phyloP scores from a whole-genome alignment of 345 rosid species.

The Moringa oleifera region DNA sequence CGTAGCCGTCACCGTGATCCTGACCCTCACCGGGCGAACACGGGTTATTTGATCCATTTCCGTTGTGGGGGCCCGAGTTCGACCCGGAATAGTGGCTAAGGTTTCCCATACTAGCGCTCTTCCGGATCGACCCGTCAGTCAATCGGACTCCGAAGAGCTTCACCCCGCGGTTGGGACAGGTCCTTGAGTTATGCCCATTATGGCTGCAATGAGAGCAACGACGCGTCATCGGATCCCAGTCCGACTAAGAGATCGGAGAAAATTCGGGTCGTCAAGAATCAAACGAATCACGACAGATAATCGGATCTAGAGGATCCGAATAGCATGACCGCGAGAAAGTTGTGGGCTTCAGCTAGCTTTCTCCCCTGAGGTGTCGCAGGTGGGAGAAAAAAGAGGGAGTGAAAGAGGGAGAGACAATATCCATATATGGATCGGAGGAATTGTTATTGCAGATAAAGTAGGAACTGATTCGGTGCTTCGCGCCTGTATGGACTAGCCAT shows the following conservation, averaged over 20 bases:
- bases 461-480: slow-evolving; percentile 14
- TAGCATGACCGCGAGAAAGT: slow-evolving; percentile 2
- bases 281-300: background rate
- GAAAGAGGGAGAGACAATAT: slow-evolving; percentile 7
- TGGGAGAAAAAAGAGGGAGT: slow-evolving; percentile 1
- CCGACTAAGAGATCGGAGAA: slow-evolving; percentile 14
- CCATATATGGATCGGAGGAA: slow-evolving; percentile 8
- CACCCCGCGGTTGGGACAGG: slow-evolving; percentile 94
- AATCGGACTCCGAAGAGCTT: slow-evolving; percentile 92
- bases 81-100: slow-evolving; percentile 66
- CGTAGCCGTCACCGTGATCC: slow-evolving; percentile 87
- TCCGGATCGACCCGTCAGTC: slow-evolving; percentile 93
- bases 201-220: slow-evolving; percentile 99
- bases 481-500: slow-evolving; percentile 8
- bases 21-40: slow-evolving; percentile 60
- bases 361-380: slow-evolving; percentile 11
- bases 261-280: background rate
- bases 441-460: slow-evolving; percentile 2
- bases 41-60: slow-evolving; percentile 40
- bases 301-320: slow-evolving; percentile 18
- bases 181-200: slow-evolving; percentile 98
- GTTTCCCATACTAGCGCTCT: slow-evolving; percentile 97
- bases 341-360: background rate
- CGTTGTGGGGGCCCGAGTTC: slow-evolving; percentile 33
- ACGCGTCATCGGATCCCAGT: slow-evolving; percentile 53